phyloP scores from a whole-genome alignment of 768 basidiomycete species.

The Suillus plorans region DNA sequence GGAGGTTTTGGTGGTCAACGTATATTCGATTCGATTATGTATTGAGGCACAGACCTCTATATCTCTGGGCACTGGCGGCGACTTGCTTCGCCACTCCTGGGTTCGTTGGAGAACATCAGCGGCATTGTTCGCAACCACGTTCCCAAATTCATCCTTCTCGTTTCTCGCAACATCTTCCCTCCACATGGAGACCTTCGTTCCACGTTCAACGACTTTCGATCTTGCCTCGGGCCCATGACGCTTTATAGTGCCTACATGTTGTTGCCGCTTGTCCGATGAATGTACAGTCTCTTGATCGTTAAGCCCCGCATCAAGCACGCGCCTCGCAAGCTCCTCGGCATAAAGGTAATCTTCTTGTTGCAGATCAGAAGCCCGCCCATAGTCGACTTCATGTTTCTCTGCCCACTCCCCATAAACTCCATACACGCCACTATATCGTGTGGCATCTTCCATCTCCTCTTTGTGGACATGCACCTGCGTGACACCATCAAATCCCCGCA shows the following conservation, averaged over 20 bases:
- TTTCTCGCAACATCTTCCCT: slow-evolving; percentile 51
- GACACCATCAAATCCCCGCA: slow-evolving; percentile 21
- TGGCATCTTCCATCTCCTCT: slow-evolving; percentile 1
- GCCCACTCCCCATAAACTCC: slow-evolving; percentile 36
- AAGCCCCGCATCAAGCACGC: slow-evolving; percentile 34
- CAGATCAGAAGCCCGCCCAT: slow-evolving; percentile 24
- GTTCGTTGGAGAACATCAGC: slow-evolving; percentile 14
- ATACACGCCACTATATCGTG: slow-evolving; percentile 28
- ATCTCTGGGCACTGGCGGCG: slow-evolving; percentile 15
- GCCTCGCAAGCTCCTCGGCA: slow-evolving; percentile 32
- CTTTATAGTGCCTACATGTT: slow-evolving; percentile 17
- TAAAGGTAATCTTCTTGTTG: slow-evolving; percentile 16
- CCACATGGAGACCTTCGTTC: slow-evolving; percentile 51
- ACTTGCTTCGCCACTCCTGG: slow-evolving; percentile 11
- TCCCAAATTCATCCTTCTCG: slow-evolving; percentile 26
- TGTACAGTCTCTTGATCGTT: slow-evolving; percentile 23
- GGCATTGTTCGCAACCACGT: slow-evolving; percentile 11
- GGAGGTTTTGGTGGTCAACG: not conserved
- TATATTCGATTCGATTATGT: not conserved
- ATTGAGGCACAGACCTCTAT: slow-evolving; percentile 18
- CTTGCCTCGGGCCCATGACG: slow-evolving; percentile 7
- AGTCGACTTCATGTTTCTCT: slow-evolving; percentile 26
- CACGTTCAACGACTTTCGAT: slow-evolving; percentile 18
- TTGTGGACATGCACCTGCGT: slow-evolving; percentile 22
- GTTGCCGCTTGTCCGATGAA: slow-evolving; percentile 13